Evolutionary conservation across 1,284 basidiomycete species (phyloP), one percentile per base, ranked within the genome.

Genomic region (Trichosporon coremiiforme): DNA sequence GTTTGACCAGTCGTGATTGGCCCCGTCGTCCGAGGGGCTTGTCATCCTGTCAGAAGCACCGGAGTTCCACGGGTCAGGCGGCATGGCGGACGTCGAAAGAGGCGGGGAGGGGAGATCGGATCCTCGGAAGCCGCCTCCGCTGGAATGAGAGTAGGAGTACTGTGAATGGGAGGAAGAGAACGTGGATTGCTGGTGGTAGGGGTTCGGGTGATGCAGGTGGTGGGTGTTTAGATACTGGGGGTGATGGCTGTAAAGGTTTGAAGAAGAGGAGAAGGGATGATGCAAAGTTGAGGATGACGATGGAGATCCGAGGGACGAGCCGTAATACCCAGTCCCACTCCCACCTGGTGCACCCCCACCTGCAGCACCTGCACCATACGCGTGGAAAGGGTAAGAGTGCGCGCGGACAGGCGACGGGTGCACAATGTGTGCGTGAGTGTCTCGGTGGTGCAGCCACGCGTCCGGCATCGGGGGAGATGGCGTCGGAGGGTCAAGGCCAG

Each of bases 321-420:
- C 22, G 60, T 64, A 64, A 35, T 62, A 62, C 31, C 29, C 25
- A 25, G 25, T 25, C 25, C 25, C 57, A 62, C 50, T 53, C 50
- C 50, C 50, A 53, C 45, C 9, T 20, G 45, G 45, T n/a, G 45
- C 45, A 47, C 45, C 45, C 45, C 20, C 29, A 15, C 29, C 57
- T 13, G 31, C 22, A 62, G 25, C 25, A 25, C 57, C 31, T 33
- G 29, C 57, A 33, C 57, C 57, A 33, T 62, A 62, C 57, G 57
- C 57, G 53, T 55, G 57, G 31, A 68, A 53, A 25, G 72, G 72
- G 41, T 68, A 73, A 41, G 64, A 66, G 70, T 73, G 70, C 38
- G 72, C 72, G 68, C 72, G 72, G 45, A 73, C 72, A 25, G 72
- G 72, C 29, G 72, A 73, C 13, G 72, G 72, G 66, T 73, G 72